Conservation (phyloP, 768 basidiomycete species). For the Tricholoma flavovirens region DNA sequence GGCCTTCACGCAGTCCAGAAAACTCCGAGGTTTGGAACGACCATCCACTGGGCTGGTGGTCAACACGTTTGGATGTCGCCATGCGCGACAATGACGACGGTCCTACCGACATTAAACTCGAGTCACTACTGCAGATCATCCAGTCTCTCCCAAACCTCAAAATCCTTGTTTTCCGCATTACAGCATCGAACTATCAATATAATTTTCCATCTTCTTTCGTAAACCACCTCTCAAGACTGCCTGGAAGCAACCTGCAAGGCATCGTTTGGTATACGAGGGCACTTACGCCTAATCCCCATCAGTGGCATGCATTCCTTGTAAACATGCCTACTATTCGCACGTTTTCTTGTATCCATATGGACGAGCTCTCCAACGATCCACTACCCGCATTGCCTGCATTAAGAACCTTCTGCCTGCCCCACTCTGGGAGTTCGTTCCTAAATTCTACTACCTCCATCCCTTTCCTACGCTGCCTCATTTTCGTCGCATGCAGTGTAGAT, state of each 20-base stretch:
- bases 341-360: not conserved
- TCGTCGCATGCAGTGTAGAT: not conserved
- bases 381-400: not conserved
- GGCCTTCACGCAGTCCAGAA: not conserved
- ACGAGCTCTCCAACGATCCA: too few relatives aligned
- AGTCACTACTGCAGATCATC: conserved; percentile 7
- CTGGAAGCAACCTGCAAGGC: conserved; percentile 7
- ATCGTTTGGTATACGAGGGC: conserved; percentile 3
- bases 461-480: conserved; percentile 3
- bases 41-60: conserved; percentile 9
- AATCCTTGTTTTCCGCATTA: conserved; percentile 7
- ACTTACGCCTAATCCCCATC: not conserved
- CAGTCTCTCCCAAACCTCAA: conserved; percentile 15
- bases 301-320: conserved; percentile 10
- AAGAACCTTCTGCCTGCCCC: not conserved
- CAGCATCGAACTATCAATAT: not conserved
- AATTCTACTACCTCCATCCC: not conserved
- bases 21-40: not conserved
- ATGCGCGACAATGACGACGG: conserved; percentile 8
- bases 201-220: conserved; percentile 2
- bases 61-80: conserved; percentile 16
- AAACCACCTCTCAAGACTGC: conserved; percentile 3
- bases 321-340: conserved; percentile 5
- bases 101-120: not conserved
- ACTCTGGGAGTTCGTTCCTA: not conserved